Percentiles rank a stretch among this genome's conserved stretches.
Conservation (phyloP, 768 basidiomycete genomes). For the Calocybe cyanea region DNA sequence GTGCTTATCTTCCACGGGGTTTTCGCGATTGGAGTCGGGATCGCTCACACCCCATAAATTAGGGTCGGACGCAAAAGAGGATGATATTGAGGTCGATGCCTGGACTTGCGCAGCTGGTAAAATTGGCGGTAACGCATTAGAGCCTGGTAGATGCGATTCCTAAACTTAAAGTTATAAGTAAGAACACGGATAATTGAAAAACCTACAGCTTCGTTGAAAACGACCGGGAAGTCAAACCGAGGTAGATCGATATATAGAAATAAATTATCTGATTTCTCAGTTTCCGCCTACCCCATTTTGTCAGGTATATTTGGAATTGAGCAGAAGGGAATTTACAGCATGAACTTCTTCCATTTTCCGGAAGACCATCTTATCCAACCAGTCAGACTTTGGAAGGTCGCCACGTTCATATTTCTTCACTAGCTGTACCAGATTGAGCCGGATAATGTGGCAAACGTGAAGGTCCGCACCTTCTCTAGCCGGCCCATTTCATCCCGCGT, state of each 20-base stretch:
- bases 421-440: constrained; percentile 36
- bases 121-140: constrained; percentile 39
- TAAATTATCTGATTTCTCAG: constrained; percentile 88
- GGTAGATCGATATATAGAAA: constrained; percentile 96
- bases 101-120: constrained; percentile 40
- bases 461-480: constrained; percentile 69
- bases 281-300: constrained; percentile 60
- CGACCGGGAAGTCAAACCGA: constrained; percentile 94
- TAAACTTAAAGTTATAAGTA: constrained; percentile 11
- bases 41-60: constrained; percentile 87
- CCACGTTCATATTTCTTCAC: constrained; percentile 97
- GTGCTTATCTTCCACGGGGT: constrained; percentile 97
- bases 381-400: constrained; percentile 90
- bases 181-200: neutral
- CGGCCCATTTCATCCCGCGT: constrained; percentile 91
- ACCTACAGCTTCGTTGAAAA: constrained; percentile 86
- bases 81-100: constrained; percentile 40
- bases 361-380: constrained; percentile 93
- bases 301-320: neutral
- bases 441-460: neutral
- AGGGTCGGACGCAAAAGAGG: constrained; percentile 57
- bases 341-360: constrained; percentile 95
- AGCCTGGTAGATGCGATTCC: constrained; percentile 34
- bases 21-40: constrained; percentile 87
- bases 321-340: constrained; percentile 51